Evolutionary conservation across 1,284 basidiomycete genomes (phyloP).

Genomic region (Cryptococcus deneoformans): DNA sequence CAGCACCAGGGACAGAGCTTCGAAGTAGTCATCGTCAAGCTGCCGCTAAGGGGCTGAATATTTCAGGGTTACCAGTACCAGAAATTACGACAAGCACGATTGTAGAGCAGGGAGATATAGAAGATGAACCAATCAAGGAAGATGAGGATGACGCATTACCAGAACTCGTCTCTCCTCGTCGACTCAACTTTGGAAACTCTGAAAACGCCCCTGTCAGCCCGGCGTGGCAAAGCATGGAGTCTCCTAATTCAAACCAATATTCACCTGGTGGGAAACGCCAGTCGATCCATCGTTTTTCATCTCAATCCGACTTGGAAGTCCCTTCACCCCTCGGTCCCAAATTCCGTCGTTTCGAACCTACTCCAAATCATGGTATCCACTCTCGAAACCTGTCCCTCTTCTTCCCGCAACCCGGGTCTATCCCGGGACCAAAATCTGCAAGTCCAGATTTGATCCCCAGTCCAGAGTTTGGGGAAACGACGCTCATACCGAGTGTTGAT

Average conservation of each 20-base stretch:
- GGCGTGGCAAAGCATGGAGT: constrained; percentile 30
- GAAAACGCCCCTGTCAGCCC: constrained; percentile 21
- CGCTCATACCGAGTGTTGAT: constrained; percentile 21
- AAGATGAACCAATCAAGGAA: constrained; percentile 2
- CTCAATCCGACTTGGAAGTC: constrained; percentile 1
- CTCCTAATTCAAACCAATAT: constrained; percentile 7
- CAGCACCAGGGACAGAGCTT: constrained; percentile 5
- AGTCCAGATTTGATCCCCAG: constrained; percentile 56
- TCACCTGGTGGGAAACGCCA: constrained; percentile 7
- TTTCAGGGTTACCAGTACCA: constrained; percentile 7
- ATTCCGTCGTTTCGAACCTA: constrained; percentile 28
- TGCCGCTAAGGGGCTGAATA: constrained; percentile 15
- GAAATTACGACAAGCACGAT: neutral
- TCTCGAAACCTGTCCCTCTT: constrained; percentile 86
- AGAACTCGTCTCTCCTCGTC: constrained; percentile 10
- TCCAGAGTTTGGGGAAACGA: constrained; percentile 38
- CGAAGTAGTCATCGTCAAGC: neutral
- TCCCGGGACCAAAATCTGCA: constrained; percentile 46
- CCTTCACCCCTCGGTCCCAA: constrained; percentile 13
- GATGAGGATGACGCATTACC: constrained; percentile 12
- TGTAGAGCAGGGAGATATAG: constrained; percentile 1
- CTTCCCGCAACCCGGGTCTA: constrained; percentile 74
- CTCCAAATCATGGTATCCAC: constrained; percentile 57
- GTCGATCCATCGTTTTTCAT: neutral
- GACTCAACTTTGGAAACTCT: constrained; percentile 4